A percentile compares a stretch with the other conserved stretches of the same genome.
These are phyloP conservation scores for Cytospora piceae DNA, from an alignment of 2,329 filamentous ascomycete species.

Conservation along the genomic window DNA sequence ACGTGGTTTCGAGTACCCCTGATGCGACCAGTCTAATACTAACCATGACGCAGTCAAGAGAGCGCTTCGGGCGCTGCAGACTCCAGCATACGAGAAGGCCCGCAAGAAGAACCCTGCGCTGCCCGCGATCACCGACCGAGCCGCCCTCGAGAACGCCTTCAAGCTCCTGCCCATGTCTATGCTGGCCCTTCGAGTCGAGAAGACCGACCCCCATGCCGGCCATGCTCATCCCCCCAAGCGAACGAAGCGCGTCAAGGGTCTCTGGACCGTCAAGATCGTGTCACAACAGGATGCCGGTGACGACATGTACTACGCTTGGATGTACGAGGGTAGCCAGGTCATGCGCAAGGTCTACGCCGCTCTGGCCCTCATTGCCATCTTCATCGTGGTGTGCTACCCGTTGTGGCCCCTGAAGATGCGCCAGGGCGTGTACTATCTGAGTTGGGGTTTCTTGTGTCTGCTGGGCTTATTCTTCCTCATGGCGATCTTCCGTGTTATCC, in stretches of 20 bases:
- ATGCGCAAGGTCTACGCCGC: conserved; percentile 91
- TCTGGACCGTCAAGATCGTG: conserved; percentile 95
- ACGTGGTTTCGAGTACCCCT: conserved; percentile 30
- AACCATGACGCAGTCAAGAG: conserved; percentile 74
- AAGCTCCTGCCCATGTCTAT: conserved; percentile 94
- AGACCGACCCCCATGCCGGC: conserved; percentile 76
- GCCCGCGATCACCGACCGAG: conserved; percentile 84
- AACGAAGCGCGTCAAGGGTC: conserved; percentile 88
- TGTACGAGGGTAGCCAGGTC: conserved; percentile 92
- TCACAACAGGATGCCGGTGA: conserved; percentile 89
- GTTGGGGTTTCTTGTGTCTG: conserved; percentile 88
- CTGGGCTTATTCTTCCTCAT: conserved; percentile 95
- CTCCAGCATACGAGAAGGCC: conserved; percentile 87
- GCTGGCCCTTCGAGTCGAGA: conserved; percentile 85
- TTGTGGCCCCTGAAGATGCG: conserved; percentile 92
- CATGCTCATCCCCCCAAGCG: conserved; percentile 73
- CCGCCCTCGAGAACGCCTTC: conserved; percentile 89
- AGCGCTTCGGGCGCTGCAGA: conserved; percentile 86
- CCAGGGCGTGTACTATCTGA: conserved; percentile 95
- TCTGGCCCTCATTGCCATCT: conserved; percentile 80
- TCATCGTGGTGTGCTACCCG: conserved; percentile 90
- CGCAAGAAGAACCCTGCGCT: conserved; percentile 87
- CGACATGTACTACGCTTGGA: conserved; percentile 94
- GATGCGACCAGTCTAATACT: conserved; percentile 25
- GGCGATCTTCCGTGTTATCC: conserved; percentile 93